These are phyloP conservation scores for Xylaria sp. DNA, from an alignment of 2,329 filamentous ascomycete species.

Conservation along the genomic window DNA sequence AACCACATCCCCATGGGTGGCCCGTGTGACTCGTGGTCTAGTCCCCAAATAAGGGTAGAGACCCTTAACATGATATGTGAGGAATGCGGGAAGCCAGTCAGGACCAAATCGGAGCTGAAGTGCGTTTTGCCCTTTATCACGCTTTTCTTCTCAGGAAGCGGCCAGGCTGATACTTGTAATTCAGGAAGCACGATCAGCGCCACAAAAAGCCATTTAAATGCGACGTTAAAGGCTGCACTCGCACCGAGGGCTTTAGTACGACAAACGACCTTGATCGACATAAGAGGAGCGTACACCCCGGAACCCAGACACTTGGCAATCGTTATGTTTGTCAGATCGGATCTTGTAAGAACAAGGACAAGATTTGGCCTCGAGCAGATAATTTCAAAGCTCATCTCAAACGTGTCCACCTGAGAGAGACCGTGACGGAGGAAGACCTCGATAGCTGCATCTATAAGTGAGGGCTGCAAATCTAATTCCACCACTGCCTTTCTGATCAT, in stretches of 20 bases:
- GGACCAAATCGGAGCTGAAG: slow-evolving; percentile 67
- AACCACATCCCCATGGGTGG: slow-evolving; percentile 22
- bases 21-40: slow-evolving; percentile 12
- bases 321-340: slow-evolving; percentile 69
- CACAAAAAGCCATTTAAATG: slow-evolving; percentile 78
- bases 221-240: slow-evolving; percentile 64
- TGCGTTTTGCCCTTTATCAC: slow-evolving; percentile 49
- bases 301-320: slow-evolving; percentile 59
- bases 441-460: slow-evolving; percentile 51
- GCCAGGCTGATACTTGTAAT: slow-evolving; percentile 39
- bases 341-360: slow-evolving; percentile 68
- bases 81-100: slow-evolving; percentile 56
- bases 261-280: slow-evolving; percentile 85
- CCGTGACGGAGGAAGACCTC: slow-evolving; percentile 55
- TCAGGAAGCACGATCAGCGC: slow-evolving; percentile 78
- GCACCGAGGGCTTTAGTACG: slow-evolving; percentile 78
- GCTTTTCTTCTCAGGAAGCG: not conserved
- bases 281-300: slow-evolving; percentile 74
- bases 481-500: slow-evolving; percentile 35
- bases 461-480: slow-evolving; percentile 8
- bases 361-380: slow-evolving; percentile 83
- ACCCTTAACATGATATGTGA: slow-evolving; percentile 50
- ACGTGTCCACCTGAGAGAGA: slow-evolving; percentile 68
- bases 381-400: slow-evolving; percentile 86
- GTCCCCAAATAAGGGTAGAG: slow-evolving; percentile 30